phyloP scores from a whole-genome alignment of 345 rosid species.

The Murraya koenigii region DNA sequence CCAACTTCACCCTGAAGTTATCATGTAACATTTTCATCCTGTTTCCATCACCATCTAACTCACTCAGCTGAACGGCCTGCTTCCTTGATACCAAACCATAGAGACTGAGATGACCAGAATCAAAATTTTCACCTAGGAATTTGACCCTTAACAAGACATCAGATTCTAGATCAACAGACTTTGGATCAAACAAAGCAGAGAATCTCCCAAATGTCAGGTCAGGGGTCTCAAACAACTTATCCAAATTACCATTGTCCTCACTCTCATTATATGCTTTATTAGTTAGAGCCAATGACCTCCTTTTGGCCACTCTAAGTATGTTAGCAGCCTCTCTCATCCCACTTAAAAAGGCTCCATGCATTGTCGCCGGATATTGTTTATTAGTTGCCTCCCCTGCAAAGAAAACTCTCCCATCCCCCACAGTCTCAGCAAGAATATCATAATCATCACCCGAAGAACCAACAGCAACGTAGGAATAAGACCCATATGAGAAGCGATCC shows the following conservation, averaged over 20 bases:
- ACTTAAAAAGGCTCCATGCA: conserved; percentile 97
- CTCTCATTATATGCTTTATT: conserved; percentile 26
- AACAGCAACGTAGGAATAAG: conserved; percentile 84
- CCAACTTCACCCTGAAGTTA: conserved; percentile 34
- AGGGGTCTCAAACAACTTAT: conserved; percentile 47
- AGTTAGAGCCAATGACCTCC: conserved; percentile 38
- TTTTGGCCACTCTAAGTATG: conserved; percentile 69
- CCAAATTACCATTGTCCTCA: conserved; percentile 31
- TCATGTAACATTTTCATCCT: conserved; percentile 42
- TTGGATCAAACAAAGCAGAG: conserved; percentile 57
- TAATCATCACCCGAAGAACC: conserved; percentile 99
- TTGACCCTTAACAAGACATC: conserved; percentile 48
- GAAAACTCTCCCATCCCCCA: conserved; percentile 93
- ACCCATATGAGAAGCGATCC: conserved; percentile 76
- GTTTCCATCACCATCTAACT: conserved; percentile 44
- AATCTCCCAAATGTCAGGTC: conserved; percentile 52
- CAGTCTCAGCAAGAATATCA: conserved; percentile 84
- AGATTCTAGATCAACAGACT: conserved; percentile 46
- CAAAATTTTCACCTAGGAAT: conserved; percentile 30
- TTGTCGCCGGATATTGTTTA: conserved; percentile 92
- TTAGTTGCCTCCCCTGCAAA: conserved; percentile 98
- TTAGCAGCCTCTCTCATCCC: conserved; percentile 99
- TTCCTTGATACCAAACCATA: conserved; percentile 55
- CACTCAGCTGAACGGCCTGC: conserved; percentile 49
- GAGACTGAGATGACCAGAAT: conserved; percentile 29